Percentiles rank a stretch among this genome's conserved stretches.
Conservation (phyloP, 2,329 filamentous ascomycete species). For the Penicillium verrucosum region DNA sequence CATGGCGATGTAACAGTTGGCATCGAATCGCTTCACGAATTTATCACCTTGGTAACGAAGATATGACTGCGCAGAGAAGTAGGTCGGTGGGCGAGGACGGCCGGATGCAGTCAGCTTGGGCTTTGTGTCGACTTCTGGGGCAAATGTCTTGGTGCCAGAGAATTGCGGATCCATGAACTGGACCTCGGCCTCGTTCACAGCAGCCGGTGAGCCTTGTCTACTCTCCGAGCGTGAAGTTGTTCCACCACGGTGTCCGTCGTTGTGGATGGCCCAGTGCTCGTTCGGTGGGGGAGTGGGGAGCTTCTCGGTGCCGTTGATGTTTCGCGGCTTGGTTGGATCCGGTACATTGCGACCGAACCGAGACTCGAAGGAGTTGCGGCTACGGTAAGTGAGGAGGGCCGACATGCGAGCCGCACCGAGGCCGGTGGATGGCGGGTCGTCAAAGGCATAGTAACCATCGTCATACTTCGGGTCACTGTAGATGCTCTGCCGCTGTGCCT, state of each 20-base stretch:
- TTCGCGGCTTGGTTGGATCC: slow-evolving; percentile 77
- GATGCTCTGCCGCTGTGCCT: slow-evolving; percentile 64
- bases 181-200: slow-evolving; percentile 26
- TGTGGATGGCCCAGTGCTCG: slow-evolving; percentile 76
- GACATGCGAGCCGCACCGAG: slow-evolving; percentile 95
- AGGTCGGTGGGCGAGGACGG: slow-evolving; percentile 62
- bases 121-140: slow-evolving; percentile 32
- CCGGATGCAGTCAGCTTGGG: slow-evolving; percentile 22
- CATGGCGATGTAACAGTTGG: slow-evolving; percentile 98
- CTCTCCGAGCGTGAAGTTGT: slow-evolving; percentile 50
- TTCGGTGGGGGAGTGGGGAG: slow-evolving; percentile 58
- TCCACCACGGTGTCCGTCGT: slow-evolving; percentile 70
- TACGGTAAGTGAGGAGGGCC: slow-evolving; percentile 90
- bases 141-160: slow-evolving; percentile 59
- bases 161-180: slow-evolving; percentile 65
- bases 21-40: slow-evolving; percentile 95
- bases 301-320: slow-evolving; percentile 67
- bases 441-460: slow-evolving; percentile 87
- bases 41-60: slow-evolving; percentile 94
- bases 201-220: slow-evolving; percentile 28
- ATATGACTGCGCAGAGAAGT: slow-evolving; percentile 97
- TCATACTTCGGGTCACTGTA: slow-evolving; percentile 98
- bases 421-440: slow-evolving; percentile 80
- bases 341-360: slow-evolving; percentile 92
- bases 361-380: slow-evolving; percentile 93